Conservation (phyloP, 345 rosid genomes). For the Brassica rapa region DNA sequence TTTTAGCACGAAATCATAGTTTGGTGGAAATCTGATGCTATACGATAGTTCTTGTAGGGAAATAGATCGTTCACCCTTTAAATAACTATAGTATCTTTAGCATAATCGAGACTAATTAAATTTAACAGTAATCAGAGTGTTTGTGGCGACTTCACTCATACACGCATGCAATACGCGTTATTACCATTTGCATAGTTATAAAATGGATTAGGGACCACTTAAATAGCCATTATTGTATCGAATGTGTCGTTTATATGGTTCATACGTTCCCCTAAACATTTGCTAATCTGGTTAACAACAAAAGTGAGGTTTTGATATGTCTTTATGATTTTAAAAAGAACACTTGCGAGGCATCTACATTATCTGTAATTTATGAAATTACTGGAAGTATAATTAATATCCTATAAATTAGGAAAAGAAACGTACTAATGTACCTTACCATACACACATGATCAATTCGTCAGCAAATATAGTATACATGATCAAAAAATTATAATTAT, state of each 20-base stretch:
- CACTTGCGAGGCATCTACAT: constrained; percentile 37
- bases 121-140: background rate
- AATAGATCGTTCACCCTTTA: too few species aligned
- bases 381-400: background rate
- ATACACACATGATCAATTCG: too few species aligned
- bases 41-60: too few species aligned
- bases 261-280: constrained; percentile 35
- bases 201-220: constrained; percentile 33
- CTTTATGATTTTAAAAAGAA: constrained; percentile 29
- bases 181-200: background rate
- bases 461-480: too few species aligned
- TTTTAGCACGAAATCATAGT: too few species aligned
- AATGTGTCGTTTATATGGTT: constrained; percentile 38
- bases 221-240: constrained; percentile 30
- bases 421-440: too few species aligned
- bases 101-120: constrained; percentile 1
- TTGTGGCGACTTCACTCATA: constrained; percentile 29
- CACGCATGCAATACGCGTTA: background rate
- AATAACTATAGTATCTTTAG: background rate
- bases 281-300: constrained; percentile 31
- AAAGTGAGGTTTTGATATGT: constrained; percentile 29
- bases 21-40: too few species aligned
- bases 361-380: constrained; percentile 1
- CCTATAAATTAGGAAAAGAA: too few species aligned
- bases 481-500: too few species aligned